Evolutionary conservation across 2,329 filamentous ascomycete genomes (phyloP).

Genomic region (Fusarium caatingaense): DNA sequence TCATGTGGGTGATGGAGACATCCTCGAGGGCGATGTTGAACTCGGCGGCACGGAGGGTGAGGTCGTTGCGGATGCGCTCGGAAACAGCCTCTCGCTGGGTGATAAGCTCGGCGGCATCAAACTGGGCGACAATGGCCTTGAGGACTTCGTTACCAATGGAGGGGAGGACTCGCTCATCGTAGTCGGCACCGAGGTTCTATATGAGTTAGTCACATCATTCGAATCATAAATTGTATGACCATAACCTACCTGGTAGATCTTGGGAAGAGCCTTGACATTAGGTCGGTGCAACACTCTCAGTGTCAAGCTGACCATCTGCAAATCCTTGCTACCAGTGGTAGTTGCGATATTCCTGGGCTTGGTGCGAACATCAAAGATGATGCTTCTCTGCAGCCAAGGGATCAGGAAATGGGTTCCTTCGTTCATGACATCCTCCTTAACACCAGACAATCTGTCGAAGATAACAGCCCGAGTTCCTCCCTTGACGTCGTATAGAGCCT

Average conservation of each 20-base stretch:
- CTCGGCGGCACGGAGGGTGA: slow-evolving; percentile 91
- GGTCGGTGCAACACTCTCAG: slow-evolving; percentile 94
- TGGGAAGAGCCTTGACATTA: slow-evolving; percentile 90
- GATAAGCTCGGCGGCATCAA: slow-evolving; percentile 98
- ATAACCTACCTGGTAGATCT: slow-evolving; percentile 89
- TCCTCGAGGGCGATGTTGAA: slow-evolving; percentile 99
- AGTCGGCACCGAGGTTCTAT: slow-evolving; percentile 95
- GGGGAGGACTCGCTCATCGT: slow-evolving; percentile 97
- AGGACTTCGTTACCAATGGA: slow-evolving; percentile 99
- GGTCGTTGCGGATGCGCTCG: slow-evolving; percentile 91
- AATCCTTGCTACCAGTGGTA: slow-evolving; percentile 96
- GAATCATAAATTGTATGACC: neutral
- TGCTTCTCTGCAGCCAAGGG: slow-evolving; percentile 93
- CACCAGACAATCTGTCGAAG: slow-evolving; percentile 92
- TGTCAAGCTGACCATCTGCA: slow-evolving; percentile 99
- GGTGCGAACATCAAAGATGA: slow-evolving; percentile 96
- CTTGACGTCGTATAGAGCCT: slow-evolving; percentile 95
- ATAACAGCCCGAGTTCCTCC: slow-evolving; percentile 96
- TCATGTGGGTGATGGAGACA: slow-evolving; percentile 99
- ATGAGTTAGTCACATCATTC: slow-evolving; percentile 20
- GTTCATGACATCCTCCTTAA: slow-evolving; percentile 91
- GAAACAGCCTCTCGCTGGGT: slow-evolving; percentile 98
- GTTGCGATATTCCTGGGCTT: slow-evolving; percentile 98
- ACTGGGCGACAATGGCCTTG: slow-evolving; percentile 98
- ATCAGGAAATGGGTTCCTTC: slow-evolving; percentile 97